phyloP scores from a whole-genome alignment of 2,329 filamentous ascomycete species.

The Ophiostoma sp. region DNA sequence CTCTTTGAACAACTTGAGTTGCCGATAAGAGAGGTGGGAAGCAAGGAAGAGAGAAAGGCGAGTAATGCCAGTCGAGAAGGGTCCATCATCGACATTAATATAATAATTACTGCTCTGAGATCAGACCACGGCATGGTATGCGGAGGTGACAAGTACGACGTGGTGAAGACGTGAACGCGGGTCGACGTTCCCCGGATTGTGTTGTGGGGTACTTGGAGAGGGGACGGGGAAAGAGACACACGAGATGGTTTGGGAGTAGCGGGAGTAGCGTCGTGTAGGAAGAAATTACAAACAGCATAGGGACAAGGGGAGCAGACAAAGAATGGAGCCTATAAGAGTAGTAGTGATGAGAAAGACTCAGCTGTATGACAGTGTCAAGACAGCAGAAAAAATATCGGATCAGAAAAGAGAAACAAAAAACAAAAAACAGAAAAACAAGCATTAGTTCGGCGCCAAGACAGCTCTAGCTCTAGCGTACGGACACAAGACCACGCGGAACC shows the following conservation, averaged over 20 bases:
- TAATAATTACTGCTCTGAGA: neutral
- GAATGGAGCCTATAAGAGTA: too few species aligned
- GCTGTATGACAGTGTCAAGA: too few species aligned
- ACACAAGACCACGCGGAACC: slow-evolving; percentile 1
- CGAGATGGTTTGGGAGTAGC: neutral
- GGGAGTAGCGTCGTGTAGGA: too few species aligned
- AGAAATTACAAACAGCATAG: too few species aligned
- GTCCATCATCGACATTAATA: neutral
- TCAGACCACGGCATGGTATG: neutral
- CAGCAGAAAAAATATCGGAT: too few species aligned
- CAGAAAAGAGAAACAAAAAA: too few species aligned
- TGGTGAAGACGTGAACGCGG: neutral
- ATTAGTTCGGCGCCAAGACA: neutral
- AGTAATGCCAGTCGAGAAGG: neutral
- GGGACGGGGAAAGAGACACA: neutral
- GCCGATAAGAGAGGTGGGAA: neutral
- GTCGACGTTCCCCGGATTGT: neutral
- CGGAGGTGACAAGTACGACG: neutral
- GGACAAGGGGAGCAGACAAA: too few species aligned
- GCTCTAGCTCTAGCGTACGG: neutral
- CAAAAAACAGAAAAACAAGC: neutral
- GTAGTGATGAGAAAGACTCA: too few species aligned
- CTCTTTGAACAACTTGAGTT: too few species aligned
- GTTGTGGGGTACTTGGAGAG: neutral
- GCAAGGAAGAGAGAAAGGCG: neutral